A percentile compares a stretch with the other conserved stretches of the same genome.
phyloP scores from a whole-genome alignment of 176 grass and related monocot species.

The Leersia perrieri region DNA sequence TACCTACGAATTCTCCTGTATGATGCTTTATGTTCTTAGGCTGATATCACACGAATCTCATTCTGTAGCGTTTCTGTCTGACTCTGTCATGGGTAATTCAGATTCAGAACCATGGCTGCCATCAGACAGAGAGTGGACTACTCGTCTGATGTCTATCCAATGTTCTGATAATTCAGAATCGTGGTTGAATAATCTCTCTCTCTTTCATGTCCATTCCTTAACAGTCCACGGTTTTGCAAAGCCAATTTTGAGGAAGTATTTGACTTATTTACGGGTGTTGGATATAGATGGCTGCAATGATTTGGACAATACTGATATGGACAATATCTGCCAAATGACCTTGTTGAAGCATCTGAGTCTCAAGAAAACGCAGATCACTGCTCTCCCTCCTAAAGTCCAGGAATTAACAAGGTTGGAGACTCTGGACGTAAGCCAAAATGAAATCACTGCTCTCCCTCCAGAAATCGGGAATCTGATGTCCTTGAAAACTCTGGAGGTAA shows the following conservation, averaged over 20 bases:
- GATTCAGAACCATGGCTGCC: too few species aligned
- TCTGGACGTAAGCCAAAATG: too few species aligned
- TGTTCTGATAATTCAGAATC: neutral
- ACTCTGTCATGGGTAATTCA: neutral
- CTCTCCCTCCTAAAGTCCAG: neutral
- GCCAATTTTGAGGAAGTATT: neutral
- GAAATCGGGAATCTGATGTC: too few species aligned
- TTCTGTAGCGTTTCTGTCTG: neutral
- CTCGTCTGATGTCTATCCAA: neutral
- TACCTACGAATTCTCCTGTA: neutral
- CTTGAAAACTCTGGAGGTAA: too few species aligned
- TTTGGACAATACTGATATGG: neutral
- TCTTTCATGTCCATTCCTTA: neutral
- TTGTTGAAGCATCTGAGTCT: neutral
- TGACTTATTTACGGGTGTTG: neutral
- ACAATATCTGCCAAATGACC: neutral
- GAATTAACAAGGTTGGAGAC: neutral
- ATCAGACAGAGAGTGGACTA: too few species aligned
- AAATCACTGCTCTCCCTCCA: too few species aligned
- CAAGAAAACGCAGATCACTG: neutral
- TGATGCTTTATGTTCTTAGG: neutral
- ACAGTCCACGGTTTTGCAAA: neutral
- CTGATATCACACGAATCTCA: neutral
- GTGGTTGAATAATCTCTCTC: neutral
- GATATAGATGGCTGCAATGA: constrained; percentile 11